A percentile compares a stretch with the other conserved stretches of the same genome.
Conservation (phyloP, 345 rosid genomes). For the Arabis hirsuta region DNA sequence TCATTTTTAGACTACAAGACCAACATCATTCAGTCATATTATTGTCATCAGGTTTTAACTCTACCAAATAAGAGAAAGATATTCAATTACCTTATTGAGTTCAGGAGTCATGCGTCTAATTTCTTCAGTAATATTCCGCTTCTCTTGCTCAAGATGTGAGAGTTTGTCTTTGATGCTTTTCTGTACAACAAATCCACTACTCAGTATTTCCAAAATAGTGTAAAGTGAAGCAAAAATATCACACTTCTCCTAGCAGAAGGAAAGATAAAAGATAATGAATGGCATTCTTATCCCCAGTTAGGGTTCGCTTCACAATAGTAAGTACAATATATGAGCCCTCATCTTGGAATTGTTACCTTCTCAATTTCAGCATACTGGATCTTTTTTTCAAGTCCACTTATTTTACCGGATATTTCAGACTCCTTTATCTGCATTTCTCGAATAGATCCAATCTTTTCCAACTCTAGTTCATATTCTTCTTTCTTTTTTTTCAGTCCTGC, state of each 20-base stretch:
- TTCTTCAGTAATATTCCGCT: constrained; percentile 64
- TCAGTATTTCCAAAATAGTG: constrained; percentile 24
- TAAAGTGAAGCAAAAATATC: constrained; percentile 10
- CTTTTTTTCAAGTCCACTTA: constrained; percentile 96
- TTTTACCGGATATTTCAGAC: constrained; percentile 90
- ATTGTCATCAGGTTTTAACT: constrained; percentile 25
- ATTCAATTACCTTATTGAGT: constrained; percentile 61
- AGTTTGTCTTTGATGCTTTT: constrained; percentile 88
- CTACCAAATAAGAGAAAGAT: constrained; percentile 26
- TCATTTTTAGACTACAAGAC: constrained; percentile 64
- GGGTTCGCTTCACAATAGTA: constrained; percentile 6
- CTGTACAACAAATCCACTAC: constrained; percentile 51
- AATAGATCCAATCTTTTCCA: constrained; percentile 88
- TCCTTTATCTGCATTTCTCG: constrained; percentile 95
- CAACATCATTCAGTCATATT: constrained; percentile 26
- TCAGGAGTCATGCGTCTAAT: constrained; percentile 71
- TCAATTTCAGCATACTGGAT: constrained; percentile 95
- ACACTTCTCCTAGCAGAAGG: constrained; percentile 22
- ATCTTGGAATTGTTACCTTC: constrained; percentile 59
- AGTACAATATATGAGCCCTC: constrained; percentile 6
- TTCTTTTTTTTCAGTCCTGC: constrained; percentile 75
- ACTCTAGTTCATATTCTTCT: constrained; percentile 75
- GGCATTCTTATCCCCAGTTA: constrained; percentile 16
- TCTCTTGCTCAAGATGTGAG: constrained; percentile 72
- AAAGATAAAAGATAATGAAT: constrained; percentile 7